Evolutionary conservation across 352 stramenopile species (phyloP).

Genomic region (Phytophthora lateralis): DNA sequence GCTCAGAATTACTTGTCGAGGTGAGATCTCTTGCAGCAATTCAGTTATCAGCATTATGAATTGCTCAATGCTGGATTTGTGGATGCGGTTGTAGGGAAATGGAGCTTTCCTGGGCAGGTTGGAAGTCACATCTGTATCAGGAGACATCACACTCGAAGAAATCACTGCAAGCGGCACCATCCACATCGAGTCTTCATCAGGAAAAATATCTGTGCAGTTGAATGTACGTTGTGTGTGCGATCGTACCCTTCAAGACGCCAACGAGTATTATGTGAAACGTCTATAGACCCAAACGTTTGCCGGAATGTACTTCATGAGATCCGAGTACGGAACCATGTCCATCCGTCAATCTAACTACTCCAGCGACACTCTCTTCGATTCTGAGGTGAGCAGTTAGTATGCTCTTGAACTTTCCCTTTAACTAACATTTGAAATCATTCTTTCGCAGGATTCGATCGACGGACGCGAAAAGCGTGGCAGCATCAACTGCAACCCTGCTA

Average conservation of each 20-base stretch:
- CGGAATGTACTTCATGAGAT: conserved; percentile 72
- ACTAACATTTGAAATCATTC: background rate
- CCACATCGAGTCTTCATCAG: conserved; percentile 70
- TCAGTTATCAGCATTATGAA: background rate
- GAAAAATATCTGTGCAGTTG: conserved; percentile 64
- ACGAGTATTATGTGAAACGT: background rate
- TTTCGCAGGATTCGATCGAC: conserved; percentile 21
- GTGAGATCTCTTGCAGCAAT: conserved; percentile 18
- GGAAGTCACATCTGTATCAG: conserved; percentile 62
- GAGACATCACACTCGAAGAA: conserved; percentile 58
- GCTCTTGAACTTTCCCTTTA: too few relatives aligned
- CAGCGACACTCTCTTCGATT: conserved; percentile 45
- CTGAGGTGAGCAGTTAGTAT: conserved; percentile 27
- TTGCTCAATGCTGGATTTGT: background rate
- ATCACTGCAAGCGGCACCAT: conserved; percentile 58
- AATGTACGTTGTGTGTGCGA: conserved; percentile 19
- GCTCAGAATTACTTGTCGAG: conserved; percentile 37
- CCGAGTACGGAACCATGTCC: conserved; percentile 58
- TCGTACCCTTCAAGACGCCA: background rate
- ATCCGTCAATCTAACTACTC: conserved; percentile 67
- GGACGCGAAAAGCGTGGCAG: conserved; percentile 53
- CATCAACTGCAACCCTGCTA: conserved; percentile 68
- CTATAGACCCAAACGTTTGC: conserved; percentile 60
- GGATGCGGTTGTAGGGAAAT: conserved; percentile 40
- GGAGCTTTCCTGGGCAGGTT: conserved; percentile 74